Evolutionary conservation across 2,329 filamentous ascomycete genomes (phyloP).

Genomic region (Pestalotiopsis sp.): DNA sequence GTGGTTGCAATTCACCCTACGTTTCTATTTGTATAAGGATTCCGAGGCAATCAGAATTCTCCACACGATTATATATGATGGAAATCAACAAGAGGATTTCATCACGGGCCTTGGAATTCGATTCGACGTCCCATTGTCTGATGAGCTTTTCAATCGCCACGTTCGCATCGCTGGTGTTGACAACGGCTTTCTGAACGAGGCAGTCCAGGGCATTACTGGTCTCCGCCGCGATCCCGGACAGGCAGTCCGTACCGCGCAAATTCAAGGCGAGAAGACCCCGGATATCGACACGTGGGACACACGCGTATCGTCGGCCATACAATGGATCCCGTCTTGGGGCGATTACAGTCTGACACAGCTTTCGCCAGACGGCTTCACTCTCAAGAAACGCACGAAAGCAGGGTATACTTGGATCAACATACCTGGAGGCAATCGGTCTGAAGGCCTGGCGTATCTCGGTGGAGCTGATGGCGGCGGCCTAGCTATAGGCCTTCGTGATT

Average conservation of each 20-base stretch:
- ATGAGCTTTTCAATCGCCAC: conserved; percentile 60
- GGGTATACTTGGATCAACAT: conserved; percentile 62
- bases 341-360: conserved; percentile 60
- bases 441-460: conserved; percentile 61
- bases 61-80: conserved; percentile 59
- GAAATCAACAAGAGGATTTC: conserved; percentile 49
- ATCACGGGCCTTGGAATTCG: conserved; percentile 55
- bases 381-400: conserved; percentile 61
- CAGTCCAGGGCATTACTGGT: conserved; percentile 61
- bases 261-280: conserved; percentile 46
- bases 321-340: conserved; percentile 61
- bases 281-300: conserved; percentile 47
- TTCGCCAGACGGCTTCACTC: conserved; percentile 60
- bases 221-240: conserved; percentile 55
- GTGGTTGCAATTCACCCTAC: conserved; percentile 56
- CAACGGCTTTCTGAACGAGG: conserved; percentile 58
- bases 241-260: conserved; percentile 50
- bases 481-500: conserved; percentile 58
- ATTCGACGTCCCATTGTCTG: conserved; percentile 56
- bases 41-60: conserved; percentile 56
- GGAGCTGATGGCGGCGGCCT: conserved; percentile 59
- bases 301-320: conserved; percentile 44
- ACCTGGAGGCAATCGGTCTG: conserved; percentile 55
- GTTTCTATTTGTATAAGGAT: conserved; percentile 61
- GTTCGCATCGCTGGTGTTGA: conserved; percentile 56